Percentiles rank a stretch among this genome's conserved stretches.
phyloP scores from a whole-genome alignment of 176 grass and related monocot species.

The Secale cereale region DNA sequence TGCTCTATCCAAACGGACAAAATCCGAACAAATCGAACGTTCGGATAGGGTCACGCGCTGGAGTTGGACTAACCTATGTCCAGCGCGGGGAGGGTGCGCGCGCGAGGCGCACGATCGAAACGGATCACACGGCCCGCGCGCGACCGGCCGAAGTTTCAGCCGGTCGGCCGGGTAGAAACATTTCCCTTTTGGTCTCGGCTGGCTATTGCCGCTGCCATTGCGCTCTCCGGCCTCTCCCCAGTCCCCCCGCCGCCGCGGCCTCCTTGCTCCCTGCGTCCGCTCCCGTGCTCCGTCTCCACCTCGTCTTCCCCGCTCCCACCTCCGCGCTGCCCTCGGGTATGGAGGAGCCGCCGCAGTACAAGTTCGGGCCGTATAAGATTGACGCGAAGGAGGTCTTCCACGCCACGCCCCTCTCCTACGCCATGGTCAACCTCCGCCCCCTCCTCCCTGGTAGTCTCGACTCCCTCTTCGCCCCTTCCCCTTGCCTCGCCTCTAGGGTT shows the following conservation, averaged over 20 bases:
- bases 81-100: too few species aligned
- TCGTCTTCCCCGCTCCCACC: not conserved
- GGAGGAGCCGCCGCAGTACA: conserved; percentile 33
- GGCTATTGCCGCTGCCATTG: not conserved
- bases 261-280: not conserved
- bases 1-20: too few species aligned
- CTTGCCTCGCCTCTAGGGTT: not conserved
- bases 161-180: too few species aligned
- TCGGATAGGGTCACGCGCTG: too few species aligned
- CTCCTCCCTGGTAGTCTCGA: conserved; percentile 55
- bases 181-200: not conserved
- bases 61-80: too few species aligned
- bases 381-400: conserved; percentile 69
- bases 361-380: conserved; percentile 84
- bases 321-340: not conserved
- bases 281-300: not conserved
- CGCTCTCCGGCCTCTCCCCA: not conserved
- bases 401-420: conserved; percentile 74
- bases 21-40: too few species aligned
- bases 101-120: too few species aligned
- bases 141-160: too few species aligned
- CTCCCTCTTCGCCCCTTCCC: not conserved
- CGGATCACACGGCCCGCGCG: too few species aligned
- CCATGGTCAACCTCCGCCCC: conserved; percentile 87
- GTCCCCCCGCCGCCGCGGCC: not conserved